Base-by-base conservation (phyloP, 2,329 filamentous ascomycete species). In the Scopulariopsis brevicaulis region DNA sequence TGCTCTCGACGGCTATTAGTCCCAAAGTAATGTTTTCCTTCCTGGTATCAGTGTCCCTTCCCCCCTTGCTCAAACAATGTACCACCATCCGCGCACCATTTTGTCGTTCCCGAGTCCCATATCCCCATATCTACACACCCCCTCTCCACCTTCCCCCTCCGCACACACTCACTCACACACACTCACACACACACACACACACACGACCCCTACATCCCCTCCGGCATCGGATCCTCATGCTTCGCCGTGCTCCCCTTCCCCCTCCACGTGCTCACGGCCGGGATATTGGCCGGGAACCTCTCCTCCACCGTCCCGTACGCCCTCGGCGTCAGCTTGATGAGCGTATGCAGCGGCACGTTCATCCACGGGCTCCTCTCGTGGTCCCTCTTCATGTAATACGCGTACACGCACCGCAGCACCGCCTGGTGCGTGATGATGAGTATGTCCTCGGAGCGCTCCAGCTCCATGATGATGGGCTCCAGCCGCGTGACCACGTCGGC, bases 401-500 rank as follows among this genome's bases (percentile, higher is more conserved):
- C 90, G 69, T 97, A 99, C 66, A 99, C 96, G 77, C 94, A 99
- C 60, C 94, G 85, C 62, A 99, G 78, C 37, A 99, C 93, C 15
- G 94, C 94, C 74, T 99, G 94, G 70, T 99, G 94, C 3, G 94
- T 97, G 61, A 99, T 91, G 65, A 99, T 97, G 60, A 99, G 84
- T 64, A 99, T 96, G 68, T 99, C 95, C 72, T 97, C 94, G 64
- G 87, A 90, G 62, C 94, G 84, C 73, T 99, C 94, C 56, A 99
- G 79, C 71, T 99, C 94, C 94, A 99, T 99, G 74, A 99, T 99
- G 73, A 99, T 99, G 61, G 94, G 94, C 69, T 99, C 94, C 0
- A 99, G 84, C 1, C 94, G 90, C 66, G 96, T 97, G 48, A 99
- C 94, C 1, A 99, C 93, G 67, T 99, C 94, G 58, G 93, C 89